Conservation (phyloP, 2,329 filamentous ascomycete species). For the Trichoderma semiorbis region DNA sequence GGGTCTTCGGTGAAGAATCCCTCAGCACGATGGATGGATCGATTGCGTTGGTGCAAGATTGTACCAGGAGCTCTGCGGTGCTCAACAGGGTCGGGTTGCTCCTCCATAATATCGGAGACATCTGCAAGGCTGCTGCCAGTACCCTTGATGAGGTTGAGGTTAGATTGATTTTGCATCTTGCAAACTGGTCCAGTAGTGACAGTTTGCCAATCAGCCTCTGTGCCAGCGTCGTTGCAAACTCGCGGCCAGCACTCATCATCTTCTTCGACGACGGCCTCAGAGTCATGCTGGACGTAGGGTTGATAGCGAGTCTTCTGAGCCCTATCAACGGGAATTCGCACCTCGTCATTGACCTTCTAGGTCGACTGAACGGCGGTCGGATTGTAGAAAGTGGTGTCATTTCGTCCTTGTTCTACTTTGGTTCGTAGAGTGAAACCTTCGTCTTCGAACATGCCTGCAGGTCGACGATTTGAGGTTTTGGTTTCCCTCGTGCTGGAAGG, state of each 20-base stretch:
- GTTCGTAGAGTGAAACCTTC: background rate
- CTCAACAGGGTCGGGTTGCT: background rate
- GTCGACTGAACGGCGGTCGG: conserved; percentile 35
- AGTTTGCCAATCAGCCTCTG: conserved; percentile 37
- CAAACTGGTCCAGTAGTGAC: conserved; percentile 31
- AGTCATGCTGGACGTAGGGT: background rate
- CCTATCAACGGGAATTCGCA: conserved; percentile 34
- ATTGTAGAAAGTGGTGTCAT: conserved; percentile 34
- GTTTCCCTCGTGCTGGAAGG: conserved; percentile 40
- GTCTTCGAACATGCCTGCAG: conserved; percentile 11
- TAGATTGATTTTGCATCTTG: conserved; percentile 23
- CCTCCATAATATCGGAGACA: conserved; percentile 36
- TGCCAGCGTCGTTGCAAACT: conserved; percentile 21
- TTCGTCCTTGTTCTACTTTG: background rate
- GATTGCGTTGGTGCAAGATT: background rate
- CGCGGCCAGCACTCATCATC: conserved; percentile 16
- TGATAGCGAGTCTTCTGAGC: conserved; percentile 2
- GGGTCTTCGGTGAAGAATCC: background rate
- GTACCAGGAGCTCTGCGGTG: background rate
- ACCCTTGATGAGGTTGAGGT: conserved; percentile 27
- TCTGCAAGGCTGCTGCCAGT: conserved; percentile 46
- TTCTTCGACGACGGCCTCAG: background rate
- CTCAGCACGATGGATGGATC: background rate
- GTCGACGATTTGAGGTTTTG: conserved; percentile 25
- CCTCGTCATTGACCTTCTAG: conserved; percentile 40